These are phyloP conservation scores for Hebeloma cylindrosporum DNA, from an alignment of 768 basidiomycete genomes.

Conservation along the genomic window DNA sequence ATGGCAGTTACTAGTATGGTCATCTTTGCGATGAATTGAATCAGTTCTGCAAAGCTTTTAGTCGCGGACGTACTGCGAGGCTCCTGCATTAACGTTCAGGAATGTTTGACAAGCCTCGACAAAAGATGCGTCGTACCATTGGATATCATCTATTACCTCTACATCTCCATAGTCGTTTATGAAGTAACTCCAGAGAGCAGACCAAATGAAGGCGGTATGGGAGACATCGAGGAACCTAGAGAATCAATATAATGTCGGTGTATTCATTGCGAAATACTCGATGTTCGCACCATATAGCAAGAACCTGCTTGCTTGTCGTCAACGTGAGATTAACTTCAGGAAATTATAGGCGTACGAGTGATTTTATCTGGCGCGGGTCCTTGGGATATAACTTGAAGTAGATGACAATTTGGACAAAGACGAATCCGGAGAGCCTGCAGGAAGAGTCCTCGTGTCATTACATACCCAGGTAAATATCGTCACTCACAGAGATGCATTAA, in stretches of 20 bases:
- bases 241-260: background rate
- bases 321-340: background rate
- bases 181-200: slow-evolving; percentile 39
- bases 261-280: background rate
- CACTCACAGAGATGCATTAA: slow-evolving; percentile 37
- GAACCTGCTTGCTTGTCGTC: too few species aligned
- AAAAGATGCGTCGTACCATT: slow-evolving; percentile 34
- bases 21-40: background rate
- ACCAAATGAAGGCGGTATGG: slow-evolving; percentile 40
- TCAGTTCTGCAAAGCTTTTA: background rate
- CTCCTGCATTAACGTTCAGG: slow-evolving; percentile 6
- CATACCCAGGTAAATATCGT: background rate
- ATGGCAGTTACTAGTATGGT: slow-evolving; percentile 21
- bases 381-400: slow-evolving; percentile 36
- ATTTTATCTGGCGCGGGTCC: slow-evolving; percentile 27
- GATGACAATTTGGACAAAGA: slow-evolving; percentile 33
- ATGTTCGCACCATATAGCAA: slow-evolving; percentile 28
- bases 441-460: background rate
- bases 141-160: slow-evolving; percentile 31
- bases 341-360: slow-evolving; percentile 24
- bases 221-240: slow-evolving; percentile 36
- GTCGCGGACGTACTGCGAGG: slow-evolving; percentile 16
- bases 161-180: slow-evolving; percentile 31
- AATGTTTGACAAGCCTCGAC: background rate
- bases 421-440: slow-evolving; percentile 32